These are phyloP conservation scores for Isoetes taiwanensis DNA, from an alignment of 75 land plant species.

Conservation along the genomic window DNA sequence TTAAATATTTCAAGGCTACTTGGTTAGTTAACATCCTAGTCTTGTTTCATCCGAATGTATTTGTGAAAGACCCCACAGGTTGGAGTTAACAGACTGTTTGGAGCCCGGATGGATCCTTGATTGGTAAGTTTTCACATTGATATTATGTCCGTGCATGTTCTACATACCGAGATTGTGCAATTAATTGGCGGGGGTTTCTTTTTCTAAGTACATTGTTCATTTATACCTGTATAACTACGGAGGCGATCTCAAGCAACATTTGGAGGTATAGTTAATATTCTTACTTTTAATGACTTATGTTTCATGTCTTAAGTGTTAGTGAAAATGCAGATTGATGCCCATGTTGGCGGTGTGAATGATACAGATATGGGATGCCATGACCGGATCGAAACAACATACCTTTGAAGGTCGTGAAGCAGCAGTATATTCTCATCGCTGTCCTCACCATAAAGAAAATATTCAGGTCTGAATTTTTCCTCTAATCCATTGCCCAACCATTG, in stretches of 20 bases:
- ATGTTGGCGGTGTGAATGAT: not conserved
- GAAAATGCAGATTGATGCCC: too few relatives aligned
- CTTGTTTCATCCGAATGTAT: constrained; percentile 41
- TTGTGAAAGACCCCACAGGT: constrained; percentile 53
- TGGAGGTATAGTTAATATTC: constrained; percentile 59
- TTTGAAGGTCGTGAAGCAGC: constrained; percentile 91
- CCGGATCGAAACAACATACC: constrained; percentile 40
- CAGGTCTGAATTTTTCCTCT: constrained; percentile 29
- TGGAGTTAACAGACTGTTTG: constrained; percentile 58
- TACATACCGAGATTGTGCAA: too few relatives aligned
- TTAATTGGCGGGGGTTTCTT: constrained; percentile 46
- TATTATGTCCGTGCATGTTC: too few relatives aligned
- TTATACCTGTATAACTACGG: constrained; percentile 43
- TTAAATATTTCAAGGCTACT: too few relatives aligned
- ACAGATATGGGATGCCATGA: constrained; percentile 77
- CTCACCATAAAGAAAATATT: constrained; percentile 73
- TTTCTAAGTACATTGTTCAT: constrained; percentile 60
- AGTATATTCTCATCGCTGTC: constrained; percentile 72
- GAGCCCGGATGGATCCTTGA: constrained; percentile 74
- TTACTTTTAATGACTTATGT: too few relatives aligned
- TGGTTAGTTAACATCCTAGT: not conserved
- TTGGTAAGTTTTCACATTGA: constrained; percentile 58
- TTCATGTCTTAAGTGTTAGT: too few relatives aligned
- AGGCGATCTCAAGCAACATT: constrained; percentile 43
- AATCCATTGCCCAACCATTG: not conserved